Evolutionary conservation across 495 filamentous ascomycete species (phyloP).

Genomic region (Tricharina praecox): DNA sequence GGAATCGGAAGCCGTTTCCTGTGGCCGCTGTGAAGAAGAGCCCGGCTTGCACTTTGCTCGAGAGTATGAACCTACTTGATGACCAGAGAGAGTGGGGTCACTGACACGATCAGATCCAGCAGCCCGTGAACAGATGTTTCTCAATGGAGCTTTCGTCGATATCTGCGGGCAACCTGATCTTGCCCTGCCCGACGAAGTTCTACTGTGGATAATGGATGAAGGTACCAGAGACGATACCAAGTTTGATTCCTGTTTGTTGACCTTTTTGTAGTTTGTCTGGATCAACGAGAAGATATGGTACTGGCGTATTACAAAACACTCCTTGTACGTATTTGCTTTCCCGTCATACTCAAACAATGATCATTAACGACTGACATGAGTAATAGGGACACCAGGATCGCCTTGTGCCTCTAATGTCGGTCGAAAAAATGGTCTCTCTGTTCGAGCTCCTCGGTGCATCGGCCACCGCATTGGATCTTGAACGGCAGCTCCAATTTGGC

Average conservation of each 20-base stretch:
- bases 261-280: conserved; percentile 37
- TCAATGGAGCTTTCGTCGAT: background rate
- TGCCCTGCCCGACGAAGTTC: conserved; percentile 50
- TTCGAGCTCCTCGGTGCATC: conserved; percentile 21
- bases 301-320: conserved; percentile 45
- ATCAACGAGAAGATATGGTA: conserved; percentile 44
- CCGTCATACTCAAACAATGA: too few species aligned
- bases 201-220: conserved; percentile 57
- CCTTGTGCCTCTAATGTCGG: too few species aligned
- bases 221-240: too few species aligned
- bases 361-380: too few species aligned
- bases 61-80: too few species aligned
- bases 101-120: background rate
- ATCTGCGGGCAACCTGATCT: too few species aligned
- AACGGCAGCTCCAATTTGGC: background rate
- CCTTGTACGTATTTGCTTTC: too few species aligned
- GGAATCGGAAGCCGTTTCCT: background rate
- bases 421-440: conserved; percentile 10
- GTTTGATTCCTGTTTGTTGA: too few species aligned
- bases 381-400: too few species aligned
- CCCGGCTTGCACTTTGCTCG: background rate
- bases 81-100: background rate
- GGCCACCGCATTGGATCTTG: conserved; percentile 16
- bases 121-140: background rate
- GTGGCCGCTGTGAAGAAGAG: background rate